These are phyloP conservation scores for Penicillium angulare DNA, from an alignment of 495 filamentous ascomycete genomes.

Conservation along the genomic window DNA sequence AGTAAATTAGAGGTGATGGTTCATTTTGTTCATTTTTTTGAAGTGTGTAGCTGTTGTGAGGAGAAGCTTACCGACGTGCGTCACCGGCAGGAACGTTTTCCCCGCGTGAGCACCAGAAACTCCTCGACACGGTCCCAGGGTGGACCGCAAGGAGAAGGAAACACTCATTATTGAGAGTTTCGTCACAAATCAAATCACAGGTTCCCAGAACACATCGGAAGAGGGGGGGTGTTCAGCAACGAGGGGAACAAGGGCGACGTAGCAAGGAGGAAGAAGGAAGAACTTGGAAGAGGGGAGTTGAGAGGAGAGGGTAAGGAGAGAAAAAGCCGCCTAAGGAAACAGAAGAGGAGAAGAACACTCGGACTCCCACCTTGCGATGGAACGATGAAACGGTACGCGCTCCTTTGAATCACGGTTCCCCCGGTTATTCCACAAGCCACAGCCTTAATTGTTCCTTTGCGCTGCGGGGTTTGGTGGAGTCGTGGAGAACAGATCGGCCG, in stretches of 20 bases:
- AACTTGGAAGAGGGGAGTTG: background rate
- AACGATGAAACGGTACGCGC: slow-evolving; percentile 12
- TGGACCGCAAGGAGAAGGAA: slow-evolving; percentile 29
- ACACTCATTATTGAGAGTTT: slow-evolving; percentile 27
- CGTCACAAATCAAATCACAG: slow-evolving; percentile 5
- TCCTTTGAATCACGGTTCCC: background rate
- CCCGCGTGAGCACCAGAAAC: slow-evolving; percentile 24
- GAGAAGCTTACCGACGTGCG: slow-evolving; percentile 25
- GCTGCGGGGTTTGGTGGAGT: slow-evolving; percentile 5
- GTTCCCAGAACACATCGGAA: slow-evolving; percentile 1
- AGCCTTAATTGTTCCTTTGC: slow-evolving; percentile 2
- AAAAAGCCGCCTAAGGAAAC: no score
- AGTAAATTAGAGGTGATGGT: no score
- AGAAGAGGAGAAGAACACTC: background rate
- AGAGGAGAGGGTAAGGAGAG: no score
- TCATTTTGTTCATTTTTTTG: no score
- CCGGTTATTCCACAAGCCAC: background rate
- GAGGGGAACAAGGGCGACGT: slow-evolving; percentile 1
- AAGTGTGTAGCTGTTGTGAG: background rate
- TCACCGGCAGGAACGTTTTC: slow-evolving; percentile 16
- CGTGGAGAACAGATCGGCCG: background rate
- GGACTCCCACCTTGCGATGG: slow-evolving; percentile 12
- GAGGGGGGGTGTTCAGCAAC: background rate
- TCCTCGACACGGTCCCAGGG: slow-evolving; percentile 32
- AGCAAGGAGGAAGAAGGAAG: background rate